Percentiles rank a stretch among this genome's conserved stretches.
Evolutionary conservation across 257 asterid genomes (phyloP).

Genomic region (Rauvolfia tetraphylla): DNA sequence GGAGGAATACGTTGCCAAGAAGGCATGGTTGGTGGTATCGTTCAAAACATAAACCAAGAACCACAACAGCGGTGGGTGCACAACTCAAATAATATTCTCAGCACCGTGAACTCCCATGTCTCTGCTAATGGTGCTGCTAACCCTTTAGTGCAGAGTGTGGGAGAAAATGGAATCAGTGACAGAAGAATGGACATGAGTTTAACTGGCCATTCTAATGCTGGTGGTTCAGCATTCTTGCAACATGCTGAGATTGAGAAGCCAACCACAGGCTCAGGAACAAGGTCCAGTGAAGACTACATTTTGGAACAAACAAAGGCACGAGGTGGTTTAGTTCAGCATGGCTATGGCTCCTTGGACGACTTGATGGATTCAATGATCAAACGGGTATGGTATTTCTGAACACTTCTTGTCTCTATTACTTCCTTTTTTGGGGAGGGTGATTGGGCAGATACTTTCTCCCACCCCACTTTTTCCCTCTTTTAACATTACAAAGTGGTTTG

Average conservation of each 20-base stretch:
- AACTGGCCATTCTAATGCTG: conserved; percentile 41
- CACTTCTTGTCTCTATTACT: conserved; percentile 10
- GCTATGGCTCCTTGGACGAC: conserved; percentile 67
- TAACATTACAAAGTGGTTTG: neutral
- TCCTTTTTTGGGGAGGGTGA: neutral
- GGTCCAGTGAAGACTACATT: conserved; percentile 45
- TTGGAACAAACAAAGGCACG: conserved; percentile 52
- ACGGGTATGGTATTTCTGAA: conserved; percentile 38
- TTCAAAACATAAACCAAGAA: conserved; percentile 36
- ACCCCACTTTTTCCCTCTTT: neutral
- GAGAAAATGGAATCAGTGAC: conserved; percentile 31
- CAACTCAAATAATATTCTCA: conserved; percentile 26
- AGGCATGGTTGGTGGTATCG: conserved; percentile 33
- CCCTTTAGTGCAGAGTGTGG: conserved; percentile 35
- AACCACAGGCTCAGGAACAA: conserved; percentile 28
- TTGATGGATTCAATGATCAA: conserved; percentile 63
- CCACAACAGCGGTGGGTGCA: conserved; percentile 48
- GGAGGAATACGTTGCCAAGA: conserved; percentile 39
- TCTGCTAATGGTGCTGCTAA: conserved; percentile 32
- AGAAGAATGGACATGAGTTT: conserved; percentile 45
- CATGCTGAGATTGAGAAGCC: conserved; percentile 34
- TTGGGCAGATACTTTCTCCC: too few relatives aligned
- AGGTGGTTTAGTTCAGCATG: conserved; percentile 42
- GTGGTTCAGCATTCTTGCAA: conserved; percentile 39
- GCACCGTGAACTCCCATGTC: conserved; percentile 38